phyloP scores from a whole-genome alignment of 1,139 yeast species.

The Taphrina confusa region DNA sequence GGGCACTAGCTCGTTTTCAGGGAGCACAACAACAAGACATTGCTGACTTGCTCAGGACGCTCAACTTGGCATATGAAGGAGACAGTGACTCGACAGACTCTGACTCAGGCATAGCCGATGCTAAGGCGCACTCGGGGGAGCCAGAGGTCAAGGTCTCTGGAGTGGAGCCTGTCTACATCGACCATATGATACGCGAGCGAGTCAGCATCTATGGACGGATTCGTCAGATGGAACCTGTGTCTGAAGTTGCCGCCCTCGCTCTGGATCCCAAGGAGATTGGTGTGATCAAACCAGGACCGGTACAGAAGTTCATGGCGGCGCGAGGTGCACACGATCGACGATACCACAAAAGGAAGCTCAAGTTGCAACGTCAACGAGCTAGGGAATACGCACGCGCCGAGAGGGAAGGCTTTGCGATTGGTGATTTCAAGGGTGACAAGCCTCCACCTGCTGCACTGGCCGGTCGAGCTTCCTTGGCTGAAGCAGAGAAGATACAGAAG shows the following conservation, averaged over 20 bases:
- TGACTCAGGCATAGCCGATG: slow-evolving; percentile 7
- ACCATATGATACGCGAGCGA: slow-evolving; percentile 35
- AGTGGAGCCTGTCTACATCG: slow-evolving; percentile 24
- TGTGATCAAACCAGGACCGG: slow-evolving; percentile 33
- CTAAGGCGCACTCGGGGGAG: neutral
- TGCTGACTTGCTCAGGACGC: neutral
- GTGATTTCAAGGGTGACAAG: slow-evolving; percentile 17
- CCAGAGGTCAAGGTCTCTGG: slow-evolving; percentile 30
- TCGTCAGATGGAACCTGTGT: slow-evolving; percentile 34
- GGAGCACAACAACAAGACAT: slow-evolving; percentile 21
- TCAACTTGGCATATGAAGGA: slow-evolving; percentile 2
- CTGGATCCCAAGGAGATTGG: slow-evolving; percentile 29
- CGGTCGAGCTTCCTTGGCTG: slow-evolving; percentile 27
- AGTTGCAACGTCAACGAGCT: slow-evolving; percentile 30
- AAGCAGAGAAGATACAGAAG: slow-evolving; percentile 22
- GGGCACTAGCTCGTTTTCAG: slow-evolving; percentile 33
- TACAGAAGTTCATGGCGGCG: slow-evolving; percentile 32
- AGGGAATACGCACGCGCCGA: slow-evolving; percentile 32
- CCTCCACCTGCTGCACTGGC: slow-evolving; percentile 34
- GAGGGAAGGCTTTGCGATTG: slow-evolving; percentile 31
- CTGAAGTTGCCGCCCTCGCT: slow-evolving; percentile 12
- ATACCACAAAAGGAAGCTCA: slow-evolving; percentile 22
- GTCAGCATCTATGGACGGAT: slow-evolving; percentile 21
- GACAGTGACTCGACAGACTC: slow-evolving; percentile 1
- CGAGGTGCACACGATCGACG: slow-evolving; percentile 23